These are phyloP conservation scores for Thermochaetoides dissita DNA, from an alignment of 2,329 filamentous ascomycete genomes.

Conservation along the genomic window DNA sequence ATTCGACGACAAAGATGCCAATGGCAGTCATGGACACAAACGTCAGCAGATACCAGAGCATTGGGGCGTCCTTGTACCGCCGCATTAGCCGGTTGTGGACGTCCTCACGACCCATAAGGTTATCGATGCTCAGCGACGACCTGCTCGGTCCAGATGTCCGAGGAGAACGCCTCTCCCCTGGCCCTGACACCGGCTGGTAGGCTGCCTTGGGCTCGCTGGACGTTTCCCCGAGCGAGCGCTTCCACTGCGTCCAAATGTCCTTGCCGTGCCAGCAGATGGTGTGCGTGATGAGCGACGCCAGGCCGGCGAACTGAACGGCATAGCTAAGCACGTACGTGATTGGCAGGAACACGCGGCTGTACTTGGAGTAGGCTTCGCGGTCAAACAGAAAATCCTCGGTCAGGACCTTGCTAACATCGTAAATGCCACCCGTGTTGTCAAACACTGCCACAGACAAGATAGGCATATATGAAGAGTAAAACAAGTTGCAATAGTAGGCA, in stretches of 20 bases:
- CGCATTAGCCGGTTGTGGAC: slow-evolving; percentile 76
- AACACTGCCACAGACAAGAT: slow-evolving; percentile 76
- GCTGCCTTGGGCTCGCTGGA: slow-evolving; percentile 32
- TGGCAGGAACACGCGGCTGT: slow-evolving; percentile 72
- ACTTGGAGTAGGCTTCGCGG: slow-evolving; percentile 58
- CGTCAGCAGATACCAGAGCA: slow-evolving; percentile 67
- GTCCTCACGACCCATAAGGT: slow-evolving; percentile 58
- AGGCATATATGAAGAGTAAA: slow-evolving; percentile 74
- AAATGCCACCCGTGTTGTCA: slow-evolving; percentile 67
- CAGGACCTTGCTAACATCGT: slow-evolving; percentile 69
- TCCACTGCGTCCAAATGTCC: slow-evolving; percentile 69
- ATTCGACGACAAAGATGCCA: slow-evolving; percentile 74
- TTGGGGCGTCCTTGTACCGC: slow-evolving; percentile 66
- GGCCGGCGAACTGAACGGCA: slow-evolving; percentile 69
- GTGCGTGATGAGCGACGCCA: slow-evolving; percentile 67
- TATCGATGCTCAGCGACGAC: slow-evolving; percentile 25
- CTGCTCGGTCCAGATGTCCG: slow-evolving; percentile 11
- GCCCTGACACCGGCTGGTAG: slow-evolving; percentile 34
- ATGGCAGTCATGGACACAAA: slow-evolving; percentile 63
- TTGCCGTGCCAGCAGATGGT: slow-evolving; percentile 73
- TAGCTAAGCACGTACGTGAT: slow-evolving; percentile 83
- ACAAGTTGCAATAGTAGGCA: slow-evolving; percentile 65
- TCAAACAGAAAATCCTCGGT: slow-evolving; percentile 69
- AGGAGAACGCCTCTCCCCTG: slow-evolving; percentile 7
- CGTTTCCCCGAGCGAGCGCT: slow-evolving; percentile 51